Conservation (phyloP, 352 stramenopile genomes). For the Globisporangium okanoganense region DNA sequence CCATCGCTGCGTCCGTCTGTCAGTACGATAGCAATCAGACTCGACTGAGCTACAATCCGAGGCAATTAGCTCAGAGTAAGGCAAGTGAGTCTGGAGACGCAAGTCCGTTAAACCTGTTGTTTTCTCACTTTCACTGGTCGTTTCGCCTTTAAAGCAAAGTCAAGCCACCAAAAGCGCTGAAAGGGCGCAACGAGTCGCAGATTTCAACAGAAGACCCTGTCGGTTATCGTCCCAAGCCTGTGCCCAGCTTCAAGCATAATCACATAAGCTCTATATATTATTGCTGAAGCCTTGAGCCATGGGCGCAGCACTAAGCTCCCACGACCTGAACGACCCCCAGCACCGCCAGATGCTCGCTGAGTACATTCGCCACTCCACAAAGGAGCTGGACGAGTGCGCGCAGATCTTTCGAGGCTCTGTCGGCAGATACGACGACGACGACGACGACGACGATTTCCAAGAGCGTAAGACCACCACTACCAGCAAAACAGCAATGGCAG, state of each 20-base stretch:
- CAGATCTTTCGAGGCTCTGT: conserved; percentile 40
- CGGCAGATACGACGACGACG: conserved; percentile 26
- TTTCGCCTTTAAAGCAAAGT: neutral
- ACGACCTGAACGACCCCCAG: conserved; percentile 11
- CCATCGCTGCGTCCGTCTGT: too few relatives aligned
- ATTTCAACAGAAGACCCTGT: neutral
- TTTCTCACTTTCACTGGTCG: neutral
- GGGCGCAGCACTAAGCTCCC: conserved; percentile 21
- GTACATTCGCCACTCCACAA: conserved; percentile 47
- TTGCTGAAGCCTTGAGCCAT: conserved; percentile 5
- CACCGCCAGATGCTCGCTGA: conserved; percentile 45
- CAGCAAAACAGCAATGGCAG: neutral
- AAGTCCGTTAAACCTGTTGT: neutral
- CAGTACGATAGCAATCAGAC: too few relatives aligned
- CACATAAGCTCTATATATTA: neutral
- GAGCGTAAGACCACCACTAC: neutral
- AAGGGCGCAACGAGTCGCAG: neutral
- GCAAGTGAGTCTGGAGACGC: neutral
- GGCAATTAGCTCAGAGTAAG: neutral
- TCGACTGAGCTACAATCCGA: neutral
- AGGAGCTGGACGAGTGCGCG: conserved; percentile 50
- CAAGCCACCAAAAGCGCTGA: neutral
- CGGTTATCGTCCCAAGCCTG: neutral
- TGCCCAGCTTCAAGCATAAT: neutral
- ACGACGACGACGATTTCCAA: conserved; percentile 2